Evolutionary conservation across 345 rosid genomes (phyloP).

Genomic region (Microcos paniculata): DNA sequence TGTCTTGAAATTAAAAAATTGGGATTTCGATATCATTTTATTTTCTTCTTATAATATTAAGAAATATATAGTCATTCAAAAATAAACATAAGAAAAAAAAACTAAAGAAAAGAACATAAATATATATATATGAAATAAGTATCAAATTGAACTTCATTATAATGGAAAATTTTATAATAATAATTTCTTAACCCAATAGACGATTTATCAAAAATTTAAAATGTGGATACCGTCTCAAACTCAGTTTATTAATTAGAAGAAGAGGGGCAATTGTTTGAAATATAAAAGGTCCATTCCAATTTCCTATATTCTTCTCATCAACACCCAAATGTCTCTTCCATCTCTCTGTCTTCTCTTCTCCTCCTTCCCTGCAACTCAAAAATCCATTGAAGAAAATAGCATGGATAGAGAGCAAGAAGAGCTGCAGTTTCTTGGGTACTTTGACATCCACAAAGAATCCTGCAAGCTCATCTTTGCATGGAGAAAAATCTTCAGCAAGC

Average conservation of each 20-base stretch:
- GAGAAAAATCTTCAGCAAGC: conserved; percentile 49
- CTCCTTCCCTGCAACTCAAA: not conserved
- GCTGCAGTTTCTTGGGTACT: conserved; percentile 51
- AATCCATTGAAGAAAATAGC: conserved; percentile 6
- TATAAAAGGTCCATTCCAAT: not conserved
- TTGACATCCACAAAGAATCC: conserved; percentile 46
- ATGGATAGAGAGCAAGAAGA: conserved; percentile 65
- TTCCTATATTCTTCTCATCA: not conserved
- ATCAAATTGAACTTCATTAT: not conserved
- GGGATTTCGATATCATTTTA: no score
- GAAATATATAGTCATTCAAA: no score
- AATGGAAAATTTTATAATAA: not conserved
- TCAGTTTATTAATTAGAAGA: no score
- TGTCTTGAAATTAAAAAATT: no score
- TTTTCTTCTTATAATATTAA: no score
- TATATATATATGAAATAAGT: not conserved
- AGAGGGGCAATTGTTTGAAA: not conserved
- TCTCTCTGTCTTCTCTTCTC: not conserved
- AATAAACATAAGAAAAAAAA: no score
- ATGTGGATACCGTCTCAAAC: no score
- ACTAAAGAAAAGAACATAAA: no score
- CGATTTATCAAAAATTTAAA: no score
- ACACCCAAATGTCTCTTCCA: not conserved
- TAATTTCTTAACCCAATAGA: not conserved
- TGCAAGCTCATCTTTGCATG: conserved; percentile 38